Conservation (phyloP, 192 early-diverging fungal genomes). For the Linnemannia schmuckeri region DNA sequence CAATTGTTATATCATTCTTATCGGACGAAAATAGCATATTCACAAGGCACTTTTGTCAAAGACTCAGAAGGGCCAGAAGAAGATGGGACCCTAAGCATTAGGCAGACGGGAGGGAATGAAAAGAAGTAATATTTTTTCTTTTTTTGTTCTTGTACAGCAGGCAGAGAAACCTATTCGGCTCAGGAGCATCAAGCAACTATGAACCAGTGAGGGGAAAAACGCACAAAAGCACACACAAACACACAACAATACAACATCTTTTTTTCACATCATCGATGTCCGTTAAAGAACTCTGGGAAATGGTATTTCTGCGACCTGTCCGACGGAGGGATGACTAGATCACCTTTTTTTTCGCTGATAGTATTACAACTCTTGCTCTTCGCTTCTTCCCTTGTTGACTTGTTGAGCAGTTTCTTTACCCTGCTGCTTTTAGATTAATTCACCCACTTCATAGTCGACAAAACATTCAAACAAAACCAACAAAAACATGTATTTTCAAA, state of each 20-base stretch:
- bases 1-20: neutral
- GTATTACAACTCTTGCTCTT: neutral
- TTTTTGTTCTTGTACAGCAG: slow-evolving; percentile 9
- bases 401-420: neutral
- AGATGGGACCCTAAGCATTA: slow-evolving; percentile 40
- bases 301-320: neutral
- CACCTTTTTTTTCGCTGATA: neutral
- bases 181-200: neutral
- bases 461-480: neutral
- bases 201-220: neutral
- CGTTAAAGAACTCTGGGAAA: neutral
- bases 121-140: neutral
- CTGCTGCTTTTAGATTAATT: too few species aligned
- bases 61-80: slow-evolving; percentile 64
- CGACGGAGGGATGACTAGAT: neutral
- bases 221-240: neutral
- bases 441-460: neutral
- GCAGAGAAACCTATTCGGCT: neutral
- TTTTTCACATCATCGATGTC: neutral
- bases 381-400: neutral
- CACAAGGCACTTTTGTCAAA: slow-evolving; percentile 71
- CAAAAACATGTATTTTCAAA: neutral
- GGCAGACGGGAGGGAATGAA: neutral
- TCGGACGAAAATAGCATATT: slow-evolving; percentile 60
- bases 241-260: slow-evolving; percentile 5